phyloP scores from a whole-genome alignment of 2,329 filamentous ascomycete genomes.

The Claviceps maximensis region DNA sequence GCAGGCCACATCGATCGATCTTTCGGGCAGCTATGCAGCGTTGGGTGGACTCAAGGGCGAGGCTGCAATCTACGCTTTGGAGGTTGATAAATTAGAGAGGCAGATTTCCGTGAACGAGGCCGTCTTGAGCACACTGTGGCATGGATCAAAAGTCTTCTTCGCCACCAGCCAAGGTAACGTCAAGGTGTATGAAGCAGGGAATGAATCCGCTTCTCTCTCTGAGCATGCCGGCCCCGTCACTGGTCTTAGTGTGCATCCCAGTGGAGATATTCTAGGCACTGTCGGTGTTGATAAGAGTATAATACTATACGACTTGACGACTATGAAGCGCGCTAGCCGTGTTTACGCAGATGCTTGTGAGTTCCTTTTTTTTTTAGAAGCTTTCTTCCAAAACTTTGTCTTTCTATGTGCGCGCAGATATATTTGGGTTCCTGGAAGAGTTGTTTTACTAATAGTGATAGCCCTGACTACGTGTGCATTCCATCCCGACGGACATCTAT shows the following conservation, averaged over 20 bases:
- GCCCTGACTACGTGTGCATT: conserved; percentile 69
- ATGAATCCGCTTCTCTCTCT: conserved; percentile 55
- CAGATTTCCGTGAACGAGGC: conserved; percentile 53
- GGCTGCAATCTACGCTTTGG: conserved; percentile 62
- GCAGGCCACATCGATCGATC: conserved; percentile 34
- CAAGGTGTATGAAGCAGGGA: conserved; percentile 64
- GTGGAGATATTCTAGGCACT: conserved; percentile 70
- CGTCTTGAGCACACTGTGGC: conserved; percentile 54
- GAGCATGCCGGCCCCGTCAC: conserved; percentile 75
- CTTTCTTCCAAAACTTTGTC: not conserved
- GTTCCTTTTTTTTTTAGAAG: conserved; percentile 18
- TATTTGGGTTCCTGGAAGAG: not conserved
- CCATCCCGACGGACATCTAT: conserved; percentile 91
- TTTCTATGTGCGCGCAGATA: not conserved
- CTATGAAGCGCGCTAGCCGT: conserved; percentile 57
- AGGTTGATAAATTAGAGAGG: conserved; percentile 53
- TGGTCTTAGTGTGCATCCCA: conserved; percentile 68
- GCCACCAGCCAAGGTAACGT: conserved; percentile 64
- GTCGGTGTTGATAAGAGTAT: conserved; percentile 88
- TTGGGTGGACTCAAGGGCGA: conserved; percentile 64
- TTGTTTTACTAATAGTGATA: conserved; percentile 18
- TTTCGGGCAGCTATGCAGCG: conserved; percentile 52
- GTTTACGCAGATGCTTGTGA: conserved; percentile 69
- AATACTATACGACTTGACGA: conserved; percentile 69
- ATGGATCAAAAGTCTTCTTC: conserved; percentile 54